Evolutionary conservation across 176 grass and related monocot genomes (phyloP), one percentile per base, ranked within the genome.

Genomic region (Aegilops sharonensis): DNA sequence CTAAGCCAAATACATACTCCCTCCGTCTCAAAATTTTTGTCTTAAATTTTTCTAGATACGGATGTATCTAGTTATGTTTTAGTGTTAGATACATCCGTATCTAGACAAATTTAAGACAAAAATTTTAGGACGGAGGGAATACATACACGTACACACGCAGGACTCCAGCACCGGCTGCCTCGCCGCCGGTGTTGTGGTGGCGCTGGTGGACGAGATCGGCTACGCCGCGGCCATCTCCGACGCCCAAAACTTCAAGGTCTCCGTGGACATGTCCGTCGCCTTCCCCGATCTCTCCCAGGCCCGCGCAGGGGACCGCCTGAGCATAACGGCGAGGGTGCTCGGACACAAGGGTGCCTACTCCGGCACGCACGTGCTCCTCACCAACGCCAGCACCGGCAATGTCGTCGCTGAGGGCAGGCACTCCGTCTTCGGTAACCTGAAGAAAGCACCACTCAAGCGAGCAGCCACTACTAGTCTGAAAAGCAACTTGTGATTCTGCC

Each of bases 201-300:
- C 88, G 39, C 67, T 97, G 56, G 89, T 94, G 23, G 95, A 97
- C 72, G 90, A 94, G 87, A 42, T 97, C 4, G 82, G 90, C 30
- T 69, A 36, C 11, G 84, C 84, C 1, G 95, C 75, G 14, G 34
- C 88, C 35, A 68, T 86, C 25, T 68, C 95, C 10, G 74, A 94
- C 64, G 86, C 86, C 6, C 23, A 80, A 7, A 75, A 48, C 15
- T 42, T 54, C 67, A 94, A 92, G 86, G 84, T 92, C 81, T 97
- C 95, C 45, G 83, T 85, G 7, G 95, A 97, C 86, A 97, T 97
- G 92, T 94, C 90, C 83, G 91, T 97, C 83, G 62, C 81, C 35
- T 94, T 89, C 78, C 15, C 83, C 37, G 85, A 85, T 52, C 47
- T 89, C 21, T 90, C 90, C 40, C 85, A 81, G 78, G 84, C 89